Base-by-base conservation (phyloP, 1,284 basidiomycete species). In the Limonomyces culmigenus region DNA sequence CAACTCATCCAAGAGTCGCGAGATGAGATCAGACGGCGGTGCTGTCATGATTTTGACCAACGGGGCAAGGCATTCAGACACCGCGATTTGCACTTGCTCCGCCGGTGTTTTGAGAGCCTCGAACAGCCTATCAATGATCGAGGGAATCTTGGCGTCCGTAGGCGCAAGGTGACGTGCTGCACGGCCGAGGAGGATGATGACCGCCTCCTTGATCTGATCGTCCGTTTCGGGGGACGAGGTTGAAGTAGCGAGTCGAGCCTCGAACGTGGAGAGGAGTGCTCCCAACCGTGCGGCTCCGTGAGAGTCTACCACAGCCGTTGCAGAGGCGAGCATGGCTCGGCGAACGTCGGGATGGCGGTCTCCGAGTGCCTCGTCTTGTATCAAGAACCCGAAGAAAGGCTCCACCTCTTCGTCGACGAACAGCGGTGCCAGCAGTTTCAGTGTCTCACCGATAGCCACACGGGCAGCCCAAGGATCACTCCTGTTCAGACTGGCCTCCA, bases 11-110 rank as follows among this genome's bases (percentile, higher is more conserved):
- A 91, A 70, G 2, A 96, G 65, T 42, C 70, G 63, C 40, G 87
- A 79, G 33, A 93, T 71, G 15, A 98, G 65, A 18, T 61, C 57
- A 13, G 70, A 60, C n/a, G 78, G 65, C 31, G 71, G 70, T 0
- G 68, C 62, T 36, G 65, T 63, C 64, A 87, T 81, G 30, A 77
- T 59, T 29, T 67, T 69, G 29, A 93, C 84, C 4, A 99, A 67
- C 1, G 91, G 88, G 0, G 88, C 80, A 6, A 98, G 63, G 60
- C 86, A 91, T 42, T 97, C 95, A 0, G 92, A 87, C 1, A 98
- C 91, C 0, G 95, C 93, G 36, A 88, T 80, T 53, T 98, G 93
- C 0, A 99, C 95, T 46, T 93, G 78, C 54, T 99, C 95, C 1
- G 91, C 79, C 0, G 95, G 95, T 0, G 92, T 98, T 56, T 84